These are phyloP conservation scores for Aspergillus sp. DNA, from an alignment of 2,329 filamentous ascomycete genomes.

Conservation along the genomic window DNA sequence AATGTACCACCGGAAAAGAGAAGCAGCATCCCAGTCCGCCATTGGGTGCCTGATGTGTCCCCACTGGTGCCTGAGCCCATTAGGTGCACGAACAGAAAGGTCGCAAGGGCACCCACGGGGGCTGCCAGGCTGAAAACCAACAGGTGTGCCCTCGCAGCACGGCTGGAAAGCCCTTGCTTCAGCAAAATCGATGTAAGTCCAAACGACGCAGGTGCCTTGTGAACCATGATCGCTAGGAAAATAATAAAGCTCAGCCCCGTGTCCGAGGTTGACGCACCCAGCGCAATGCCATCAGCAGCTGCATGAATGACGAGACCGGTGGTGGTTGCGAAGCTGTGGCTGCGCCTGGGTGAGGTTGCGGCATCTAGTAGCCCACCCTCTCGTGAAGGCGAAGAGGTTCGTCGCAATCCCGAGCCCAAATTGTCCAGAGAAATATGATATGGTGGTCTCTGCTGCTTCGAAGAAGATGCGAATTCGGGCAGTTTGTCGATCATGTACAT, in stretches of 20 bases:
- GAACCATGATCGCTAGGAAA: slow-evolving; percentile 93
- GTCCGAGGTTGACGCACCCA: slow-evolving; percentile 81
- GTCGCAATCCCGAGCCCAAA: slow-evolving; percentile 53
- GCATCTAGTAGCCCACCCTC: slow-evolving; percentile 33
- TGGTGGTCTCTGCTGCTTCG: slow-evolving; percentile 60
- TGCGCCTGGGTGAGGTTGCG: slow-evolving; percentile 19
- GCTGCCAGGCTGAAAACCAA: slow-evolving; percentile 88
- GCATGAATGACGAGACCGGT: slow-evolving; percentile 94
- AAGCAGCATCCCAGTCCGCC: slow-evolving; percentile 86
- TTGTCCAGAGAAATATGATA: slow-evolving; percentile 87
- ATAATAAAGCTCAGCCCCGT: slow-evolving; percentile 80
- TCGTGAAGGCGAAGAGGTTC: slow-evolving; percentile 34
- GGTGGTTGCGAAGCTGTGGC: slow-evolving; percentile 70
- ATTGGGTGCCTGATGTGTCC: slow-evolving; percentile 58
- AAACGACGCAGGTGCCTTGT: slow-evolving; percentile 94
- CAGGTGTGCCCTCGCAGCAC: slow-evolving; percentile 74
- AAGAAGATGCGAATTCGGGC: slow-evolving; percentile 63
- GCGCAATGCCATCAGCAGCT: slow-evolving; percentile 87
- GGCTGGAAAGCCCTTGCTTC: slow-evolving; percentile 84
- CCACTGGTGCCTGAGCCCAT: slow-evolving; percentile 50
- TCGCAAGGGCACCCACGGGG: slow-evolving; percentile 74
- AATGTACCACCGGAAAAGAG: slow-evolving; percentile 97
- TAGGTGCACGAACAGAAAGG: slow-evolving; percentile 71
- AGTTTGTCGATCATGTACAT: slow-evolving; percentile 95
- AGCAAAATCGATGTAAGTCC: slow-evolving; percentile 84